A percentile compares a stretch with the other conserved stretches of the same genome.
Evolutionary conservation across 2,329 filamentous ascomycete species (phyloP).

Genomic region (Phialemoniopsis sp.): DNA sequence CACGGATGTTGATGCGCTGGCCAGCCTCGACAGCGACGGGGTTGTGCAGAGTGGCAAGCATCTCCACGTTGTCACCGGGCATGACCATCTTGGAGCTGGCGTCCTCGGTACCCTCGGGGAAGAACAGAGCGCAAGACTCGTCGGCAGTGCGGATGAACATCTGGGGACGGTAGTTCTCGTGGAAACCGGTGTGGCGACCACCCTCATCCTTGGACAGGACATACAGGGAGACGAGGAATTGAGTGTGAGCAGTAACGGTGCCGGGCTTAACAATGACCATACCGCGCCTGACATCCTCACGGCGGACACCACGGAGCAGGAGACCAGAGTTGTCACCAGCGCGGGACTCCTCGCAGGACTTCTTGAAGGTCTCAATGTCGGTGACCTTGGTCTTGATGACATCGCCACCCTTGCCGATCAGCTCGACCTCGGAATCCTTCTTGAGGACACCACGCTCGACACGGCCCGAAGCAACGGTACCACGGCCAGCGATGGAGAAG

Average conservation of each 20-base stretch:
- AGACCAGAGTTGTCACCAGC: constrained; percentile 98
- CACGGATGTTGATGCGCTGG: constrained; percentile 96
- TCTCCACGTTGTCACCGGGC: constrained; percentile 98
- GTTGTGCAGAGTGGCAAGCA: constrained; percentile 81
- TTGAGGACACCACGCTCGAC: constrained; percentile 94
- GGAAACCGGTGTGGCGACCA: constrained; percentile 93
- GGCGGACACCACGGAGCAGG: constrained; percentile 89
- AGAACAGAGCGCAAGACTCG: constrained; percentile 72
- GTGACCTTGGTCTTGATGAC: constrained; percentile 98
- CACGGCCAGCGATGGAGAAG: constrained; percentile 87
- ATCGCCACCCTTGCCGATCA: constrained; percentile 78
- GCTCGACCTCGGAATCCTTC: constrained; percentile 90
- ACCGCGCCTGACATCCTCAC: constrained; percentile 89
- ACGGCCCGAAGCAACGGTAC: constrained; percentile 94
- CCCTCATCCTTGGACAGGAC: constrained; percentile 97
- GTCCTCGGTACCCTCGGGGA: constrained; percentile 80
- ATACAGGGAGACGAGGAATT: constrained; percentile 96
- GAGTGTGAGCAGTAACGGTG: constrained; percentile 77
- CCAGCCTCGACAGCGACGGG: constrained; percentile 86
- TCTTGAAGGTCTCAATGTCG: constrained; percentile 99
- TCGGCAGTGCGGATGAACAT: constrained; percentile 93
- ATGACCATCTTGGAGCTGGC: constrained; percentile 76
- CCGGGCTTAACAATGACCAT: constrained; percentile 91
- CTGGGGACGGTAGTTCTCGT: constrained; percentile 94
- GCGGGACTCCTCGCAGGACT: constrained; percentile 93